A percentile compares a stretch with the other conserved stretches of the same genome.
phyloP scores from a whole-genome alignment of 805 yeast genomes.

The Candida patagonica region DNA sequence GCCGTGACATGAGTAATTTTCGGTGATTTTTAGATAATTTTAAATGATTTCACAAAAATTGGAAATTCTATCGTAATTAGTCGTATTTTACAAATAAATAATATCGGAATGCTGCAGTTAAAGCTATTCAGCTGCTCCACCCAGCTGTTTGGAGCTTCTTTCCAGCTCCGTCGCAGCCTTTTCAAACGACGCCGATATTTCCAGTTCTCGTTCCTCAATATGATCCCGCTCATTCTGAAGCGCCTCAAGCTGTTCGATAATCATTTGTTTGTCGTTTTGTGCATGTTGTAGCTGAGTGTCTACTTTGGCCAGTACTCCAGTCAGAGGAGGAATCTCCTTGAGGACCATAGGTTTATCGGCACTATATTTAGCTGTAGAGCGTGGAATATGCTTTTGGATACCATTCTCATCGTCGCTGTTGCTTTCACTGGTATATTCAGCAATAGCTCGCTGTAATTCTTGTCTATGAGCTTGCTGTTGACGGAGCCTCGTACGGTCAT shows the following conservation, averaged over 20 bases:
- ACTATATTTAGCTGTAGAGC: background rate
- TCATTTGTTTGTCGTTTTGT: background rate
- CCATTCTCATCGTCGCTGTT: constrained; percentile 3
- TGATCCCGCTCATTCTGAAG: constrained; percentile 4
- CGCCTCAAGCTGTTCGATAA: background rate
- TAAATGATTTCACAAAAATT: too few species aligned
- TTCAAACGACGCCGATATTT: constrained; percentile 1
- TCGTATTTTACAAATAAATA: too few species aligned
- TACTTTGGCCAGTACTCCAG: constrained; percentile 1
- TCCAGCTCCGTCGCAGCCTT: constrained; percentile 5
- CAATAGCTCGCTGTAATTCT: constrained; percentile 9
- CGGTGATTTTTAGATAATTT: too few species aligned
- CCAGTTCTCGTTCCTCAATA: constrained; percentile 3
- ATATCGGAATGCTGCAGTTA: background rate
- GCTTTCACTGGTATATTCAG: constrained; percentile 1
- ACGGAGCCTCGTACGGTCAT: background rate
- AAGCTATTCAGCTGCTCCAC: background rate
- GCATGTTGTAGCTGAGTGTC: background rate
- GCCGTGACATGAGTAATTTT: too few species aligned
- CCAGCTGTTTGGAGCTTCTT: background rate
- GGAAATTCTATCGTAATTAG: too few species aligned
- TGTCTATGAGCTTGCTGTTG: constrained; percentile 2
- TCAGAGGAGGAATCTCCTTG: constrained; percentile 1
- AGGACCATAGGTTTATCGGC: background rate
- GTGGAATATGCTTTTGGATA: background rate